Base-by-base conservation (phyloP, 768 basidiomycete species). In the Strobilomyces dryophilus region DNA sequence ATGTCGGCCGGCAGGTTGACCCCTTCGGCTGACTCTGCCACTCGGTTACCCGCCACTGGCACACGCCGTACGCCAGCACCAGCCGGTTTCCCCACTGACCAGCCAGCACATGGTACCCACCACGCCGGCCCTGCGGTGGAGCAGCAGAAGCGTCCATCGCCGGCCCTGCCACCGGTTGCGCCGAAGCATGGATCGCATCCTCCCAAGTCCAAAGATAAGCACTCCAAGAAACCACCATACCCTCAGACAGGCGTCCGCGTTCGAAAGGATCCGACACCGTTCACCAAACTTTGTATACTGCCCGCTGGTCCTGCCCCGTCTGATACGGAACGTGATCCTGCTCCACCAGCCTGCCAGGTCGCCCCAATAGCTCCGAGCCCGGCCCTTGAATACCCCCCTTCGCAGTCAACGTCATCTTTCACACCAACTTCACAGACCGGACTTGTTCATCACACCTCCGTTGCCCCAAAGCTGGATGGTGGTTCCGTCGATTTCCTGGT, bases 201-300 rank as follows among this genome's bases (percentile, higher is more conserved):
- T 54, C 50, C 53, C 63, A 70, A 63, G 58, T 63, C 62, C 46
- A 76, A 74, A 54, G 74, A 73, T 47, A 78, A 75, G 50, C 68
- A 74, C 35, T 55, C 66, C 48, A 78, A 77, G 70, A 79, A 75
- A 57, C 20, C 36, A 2, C 57, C 59, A 12, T 75, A 78, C 43
- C 79, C 79, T 15, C 53, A 73, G 21, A 64, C 77, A 10, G 79
- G 80, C 35, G 70, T 79, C 41, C 79, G 81, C 15, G 66, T 77
- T 10, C 73, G 79, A 41, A 74, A 74, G 54, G 66, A 70, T 8
- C 49, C 53, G 29, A 55, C 67, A 14, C 61, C 64, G 21, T 58
- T 65, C 31, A 47, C 39, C 4, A 66, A 58, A 40, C 24, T 55
- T 1, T 56, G 52, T 8, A 41, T 47, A 24, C 37, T 54, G 2